Conservation (phyloP, 148 eudicot genomes). For the Rhododendron mucronatum region DNA sequence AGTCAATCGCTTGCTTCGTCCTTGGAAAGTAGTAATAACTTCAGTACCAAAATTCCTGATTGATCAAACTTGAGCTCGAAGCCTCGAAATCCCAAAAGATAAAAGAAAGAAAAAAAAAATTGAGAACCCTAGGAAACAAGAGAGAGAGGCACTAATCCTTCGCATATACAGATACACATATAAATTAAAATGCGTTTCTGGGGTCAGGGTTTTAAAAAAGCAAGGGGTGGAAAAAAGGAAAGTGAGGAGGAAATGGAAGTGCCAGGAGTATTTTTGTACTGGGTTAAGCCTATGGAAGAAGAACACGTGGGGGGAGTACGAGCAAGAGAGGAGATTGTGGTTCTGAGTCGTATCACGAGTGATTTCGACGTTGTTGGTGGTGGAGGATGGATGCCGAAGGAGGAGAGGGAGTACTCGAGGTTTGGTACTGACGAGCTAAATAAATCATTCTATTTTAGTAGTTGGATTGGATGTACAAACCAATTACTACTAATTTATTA, state of each 20-base stretch:
- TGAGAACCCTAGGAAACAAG: constrained; percentile 10
- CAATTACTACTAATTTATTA: background rate
- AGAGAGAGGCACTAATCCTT: background rate
- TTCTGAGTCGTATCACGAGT: background rate
- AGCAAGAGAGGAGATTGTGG: background rate
- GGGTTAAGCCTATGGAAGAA: background rate
- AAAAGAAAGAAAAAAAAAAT: background rate
- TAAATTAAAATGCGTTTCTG: background rate
- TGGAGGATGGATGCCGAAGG: background rate
- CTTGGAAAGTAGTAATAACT: constrained; percentile 3
- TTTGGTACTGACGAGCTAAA: background rate
- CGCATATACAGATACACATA: background rate
- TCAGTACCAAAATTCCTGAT: background rate
- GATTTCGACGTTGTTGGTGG: background rate
- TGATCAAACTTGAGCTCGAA: constrained; percentile 18
- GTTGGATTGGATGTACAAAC: background rate
- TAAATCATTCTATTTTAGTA: background rate
- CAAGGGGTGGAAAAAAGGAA: background rate
- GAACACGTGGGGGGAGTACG: background rate
- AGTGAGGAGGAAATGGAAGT: background rate
- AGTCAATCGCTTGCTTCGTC: background rate
- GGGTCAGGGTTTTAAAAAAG: background rate
- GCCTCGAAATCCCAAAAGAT: constrained; percentile 10
- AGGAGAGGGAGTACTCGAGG: background rate
- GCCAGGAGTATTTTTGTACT: background rate